phyloP scores from a whole-genome alignment of 2,329 filamentous ascomycete genomes.

The Neoascochyta sp. region DNA sequence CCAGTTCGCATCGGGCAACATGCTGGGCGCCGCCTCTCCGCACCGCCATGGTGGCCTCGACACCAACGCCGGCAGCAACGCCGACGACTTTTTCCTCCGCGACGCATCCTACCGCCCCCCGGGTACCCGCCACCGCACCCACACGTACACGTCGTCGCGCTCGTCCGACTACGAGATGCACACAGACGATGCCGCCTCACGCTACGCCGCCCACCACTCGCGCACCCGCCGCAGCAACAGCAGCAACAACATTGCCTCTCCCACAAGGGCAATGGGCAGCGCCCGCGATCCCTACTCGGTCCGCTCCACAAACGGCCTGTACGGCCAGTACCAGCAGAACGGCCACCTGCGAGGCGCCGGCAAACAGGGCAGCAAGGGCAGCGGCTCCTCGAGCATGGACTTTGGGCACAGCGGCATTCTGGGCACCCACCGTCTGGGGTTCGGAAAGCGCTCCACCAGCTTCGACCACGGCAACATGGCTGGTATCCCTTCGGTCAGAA shows the following conservation, averaged over 20 bases:
- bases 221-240: slow-evolving; percentile 72
- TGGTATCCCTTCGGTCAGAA: slow-evolving; percentile 20
- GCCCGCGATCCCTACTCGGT: slow-evolving; percentile 31
- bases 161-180: slow-evolving; percentile 55
- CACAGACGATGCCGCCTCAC: slow-evolving; percentile 35
- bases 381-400: slow-evolving; percentile 67
- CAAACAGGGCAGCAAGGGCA: slow-evolving; percentile 66
- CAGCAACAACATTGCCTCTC: slow-evolving; percentile 61
- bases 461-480: slow-evolving; percentile 56
- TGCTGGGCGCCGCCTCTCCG: slow-evolving; percentile 13
- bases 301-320: slow-evolving; percentile 21
- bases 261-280: slow-evolving; percentile 29
- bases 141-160: slow-evolving; percentile 58
- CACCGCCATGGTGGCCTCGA: slow-evolving; percentile 39
- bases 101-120: slow-evolving; percentile 32
- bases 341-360: slow-evolving; percentile 44
- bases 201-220: slow-evolving; percentile 42
- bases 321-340: slow-evolving; percentile 27
- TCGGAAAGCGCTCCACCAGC: slow-evolving; percentile 64
- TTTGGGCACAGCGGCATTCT: slow-evolving; percentile 57
- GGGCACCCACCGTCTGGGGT: slow-evolving; percentile 55
- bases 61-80: slow-evolving; percentile 9
- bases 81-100: slow-evolving; percentile 39
- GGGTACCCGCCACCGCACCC: slow-evolving; percentile 49
- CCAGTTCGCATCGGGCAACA: slow-evolving; percentile 46